A percentile compares a stretch with the other conserved stretches of the same genome.
Evolutionary conservation across 805 yeast species (phyloP).

Genomic region (Komagataella populi): DNA sequence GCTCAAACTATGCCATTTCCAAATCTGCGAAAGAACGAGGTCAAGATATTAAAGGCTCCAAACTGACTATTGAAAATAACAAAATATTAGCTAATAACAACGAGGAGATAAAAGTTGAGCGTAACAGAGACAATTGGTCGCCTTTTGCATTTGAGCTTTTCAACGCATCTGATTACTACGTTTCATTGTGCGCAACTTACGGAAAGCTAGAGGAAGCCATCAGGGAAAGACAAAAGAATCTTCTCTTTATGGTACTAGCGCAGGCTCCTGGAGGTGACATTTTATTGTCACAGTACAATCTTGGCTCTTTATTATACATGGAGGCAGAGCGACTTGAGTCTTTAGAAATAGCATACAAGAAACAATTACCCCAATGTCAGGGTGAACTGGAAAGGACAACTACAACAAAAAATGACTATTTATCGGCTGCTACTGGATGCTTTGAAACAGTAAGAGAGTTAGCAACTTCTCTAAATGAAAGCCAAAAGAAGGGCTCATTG

Average conservation of each 20-base stretch:
- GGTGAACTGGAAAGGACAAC: constrained; percentile 1
- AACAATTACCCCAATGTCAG: constrained; percentile 16
- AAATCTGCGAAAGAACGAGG: background rate
- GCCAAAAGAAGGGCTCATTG: background rate
- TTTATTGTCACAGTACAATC: constrained; percentile 50
- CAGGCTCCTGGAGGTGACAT: constrained; percentile 54
- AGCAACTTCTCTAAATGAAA: background rate
- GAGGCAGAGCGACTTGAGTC: constrained; percentile 53
- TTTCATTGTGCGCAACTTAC: constrained; percentile 49
- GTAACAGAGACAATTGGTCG: constrained; percentile 37
- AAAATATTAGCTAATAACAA: background rate
- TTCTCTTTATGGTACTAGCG: constrained; percentile 63
- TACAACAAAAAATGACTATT: constrained; percentile 19
- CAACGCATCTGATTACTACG: constrained; percentile 61
- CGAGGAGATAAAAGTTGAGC: constrained; percentile 1
- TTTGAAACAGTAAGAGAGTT: constrained; percentile 14
- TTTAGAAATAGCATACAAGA: constrained; percentile 19
- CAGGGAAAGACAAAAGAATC: constrained; percentile 45
- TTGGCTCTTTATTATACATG: constrained; percentile 56
- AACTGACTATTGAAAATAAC: background rate
- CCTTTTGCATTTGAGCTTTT: constrained; percentile 70
- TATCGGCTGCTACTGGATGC: constrained; percentile 22
- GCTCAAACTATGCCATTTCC: background rate
- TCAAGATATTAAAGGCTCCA: background rate
- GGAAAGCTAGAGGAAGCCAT: constrained; percentile 57